These are phyloP conservation scores for Verticillium tricorpus DNA, from an alignment of 2,329 filamentous ascomycete species.

Conservation along the genomic window DNA sequence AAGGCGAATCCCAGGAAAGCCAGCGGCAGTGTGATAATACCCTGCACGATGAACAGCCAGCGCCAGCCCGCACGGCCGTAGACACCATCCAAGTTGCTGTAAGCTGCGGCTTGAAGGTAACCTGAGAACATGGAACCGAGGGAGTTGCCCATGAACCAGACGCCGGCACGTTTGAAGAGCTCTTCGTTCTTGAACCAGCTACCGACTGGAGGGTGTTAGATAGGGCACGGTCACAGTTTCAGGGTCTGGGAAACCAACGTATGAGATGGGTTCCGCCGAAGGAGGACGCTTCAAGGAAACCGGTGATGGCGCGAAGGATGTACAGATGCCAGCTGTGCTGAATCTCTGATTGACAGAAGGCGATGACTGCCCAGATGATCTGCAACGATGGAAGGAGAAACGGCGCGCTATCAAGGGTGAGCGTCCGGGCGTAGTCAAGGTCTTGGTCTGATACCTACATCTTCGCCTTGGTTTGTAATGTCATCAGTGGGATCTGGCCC, in stretches of 20 bases:
- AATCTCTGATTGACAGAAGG: slow-evolving; percentile 19
- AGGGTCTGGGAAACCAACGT: slow-evolving; percentile 18
- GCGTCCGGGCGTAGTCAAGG: neutral
- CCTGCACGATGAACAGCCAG: slow-evolving; percentile 11
- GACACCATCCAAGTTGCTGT: slow-evolving; percentile 8
- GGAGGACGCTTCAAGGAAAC: slow-evolving; percentile 18
- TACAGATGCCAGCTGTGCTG: slow-evolving; percentile 19
- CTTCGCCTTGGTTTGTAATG: slow-evolving; percentile 20
- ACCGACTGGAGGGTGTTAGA: neutral
- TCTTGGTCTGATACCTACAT: slow-evolving; percentile 10
- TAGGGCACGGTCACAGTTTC: slow-evolving; percentile 12
- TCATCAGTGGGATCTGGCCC: slow-evolving; percentile 21
- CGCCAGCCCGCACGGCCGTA: slow-evolving; percentile 9
- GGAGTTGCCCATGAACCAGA: slow-evolving; percentile 38
- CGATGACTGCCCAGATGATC: slow-evolving; percentile 19
- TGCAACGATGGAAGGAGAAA: slow-evolving; percentile 18
- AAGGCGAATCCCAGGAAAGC: slow-evolving; percentile 6
- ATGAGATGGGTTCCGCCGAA: slow-evolving; percentile 23
- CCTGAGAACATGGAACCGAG: slow-evolving; percentile 7
- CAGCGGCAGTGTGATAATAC: slow-evolving; percentile 8
- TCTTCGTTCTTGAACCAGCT: slow-evolving; percentile 24
- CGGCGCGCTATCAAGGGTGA: slow-evolving; percentile 13
- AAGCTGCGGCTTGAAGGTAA: slow-evolving; percentile 9
- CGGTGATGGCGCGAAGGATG: slow-evolving; percentile 14
- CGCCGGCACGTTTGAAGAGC: slow-evolving; percentile 39